Evolutionary conservation across 257 asterid genomes (phyloP).

Genomic region (Fraxinus pennsylvanica): DNA sequence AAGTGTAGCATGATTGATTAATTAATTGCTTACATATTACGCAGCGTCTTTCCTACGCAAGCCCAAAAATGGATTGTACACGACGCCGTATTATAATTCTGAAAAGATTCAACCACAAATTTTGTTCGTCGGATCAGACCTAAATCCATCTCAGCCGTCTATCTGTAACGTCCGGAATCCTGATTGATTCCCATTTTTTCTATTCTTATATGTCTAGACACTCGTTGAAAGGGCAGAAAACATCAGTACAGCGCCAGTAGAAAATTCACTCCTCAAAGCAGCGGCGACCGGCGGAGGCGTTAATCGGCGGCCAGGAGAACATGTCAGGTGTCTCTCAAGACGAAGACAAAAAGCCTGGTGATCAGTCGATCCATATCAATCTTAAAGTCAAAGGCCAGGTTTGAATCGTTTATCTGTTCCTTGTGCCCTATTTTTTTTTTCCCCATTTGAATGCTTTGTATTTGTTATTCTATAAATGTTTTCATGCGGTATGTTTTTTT

Average conservation of each 20-base stretch:
- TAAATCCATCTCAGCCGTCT: neutral
- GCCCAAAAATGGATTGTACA: no score
- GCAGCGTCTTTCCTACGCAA: neutral
- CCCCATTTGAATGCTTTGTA: neutral
- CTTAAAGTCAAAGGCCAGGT: constrained; percentile 64
- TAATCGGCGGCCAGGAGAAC: constrained; percentile 14
- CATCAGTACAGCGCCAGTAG: neutral
- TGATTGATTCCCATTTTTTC: neutral
- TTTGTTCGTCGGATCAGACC: neutral
- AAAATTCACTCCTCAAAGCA: neutral
- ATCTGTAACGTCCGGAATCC: neutral
- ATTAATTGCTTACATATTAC: neutral
- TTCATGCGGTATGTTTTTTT: neutral
- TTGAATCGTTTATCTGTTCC: neutral
- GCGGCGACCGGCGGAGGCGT: neutral
- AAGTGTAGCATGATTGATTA: no score
- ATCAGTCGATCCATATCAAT: constrained; percentile 41
- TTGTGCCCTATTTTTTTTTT: neutral
- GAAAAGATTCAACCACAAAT: neutral
- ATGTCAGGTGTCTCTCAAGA: constrained; percentile 36
- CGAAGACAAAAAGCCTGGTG: constrained; percentile 54
- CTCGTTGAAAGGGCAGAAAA: neutral
- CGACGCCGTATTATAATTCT: no score
- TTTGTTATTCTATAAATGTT: neutral
- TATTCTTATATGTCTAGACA: no score